Evolutionary conservation across 805 yeast species (phyloP), one percentile per base, ranked within the genome.

Genomic region (Candida mattraensis): DNA sequence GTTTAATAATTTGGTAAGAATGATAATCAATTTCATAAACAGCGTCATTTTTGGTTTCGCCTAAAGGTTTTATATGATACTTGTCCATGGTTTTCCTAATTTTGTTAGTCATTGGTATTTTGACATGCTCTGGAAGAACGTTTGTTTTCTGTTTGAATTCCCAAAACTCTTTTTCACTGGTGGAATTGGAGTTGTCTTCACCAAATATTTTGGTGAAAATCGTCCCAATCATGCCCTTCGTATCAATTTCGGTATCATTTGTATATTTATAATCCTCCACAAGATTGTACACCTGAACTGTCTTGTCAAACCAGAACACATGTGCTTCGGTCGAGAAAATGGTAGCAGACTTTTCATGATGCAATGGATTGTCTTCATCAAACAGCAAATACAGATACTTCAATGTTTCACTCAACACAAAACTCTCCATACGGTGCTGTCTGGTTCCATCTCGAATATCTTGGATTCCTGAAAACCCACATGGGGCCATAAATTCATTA

Each of bases 261-360:
- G 14, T 22, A 5, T 18, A 9, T 13, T 46, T 46, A 40, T 66
- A 59, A 18, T 57, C 49, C 13, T 48, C 32, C 17, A 18, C 58
- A 6, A 51, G 28, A 31, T 48, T 37, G 19, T 51, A 48, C 13
- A 34, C 27, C 27, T 43, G 42, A 14, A 69, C 37, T 5, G 57
- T 46, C 5, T 59, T 44, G 30, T 75, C 75, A 35, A 73, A 67
- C 95, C 96, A 87, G 44, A 88, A 57, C 3, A 95, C 95, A 58
- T 89, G 98, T 0, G 89, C 96, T 52, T 89, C 98, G 0, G 98
- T 89, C 9, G 91, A 76, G 58, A 88, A 83, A 30, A 83, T 60
- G 4, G 58, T 42, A 28, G 58, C 61, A 20, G 66, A 60, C 3
- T 60, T 59, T 2, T 35, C 48, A 18, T 66, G 61, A 36, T 56